Evolutionary conservation across 2,329 filamentous ascomycete species (phyloP).

Genomic region (Stemphylium beticola): DNA sequence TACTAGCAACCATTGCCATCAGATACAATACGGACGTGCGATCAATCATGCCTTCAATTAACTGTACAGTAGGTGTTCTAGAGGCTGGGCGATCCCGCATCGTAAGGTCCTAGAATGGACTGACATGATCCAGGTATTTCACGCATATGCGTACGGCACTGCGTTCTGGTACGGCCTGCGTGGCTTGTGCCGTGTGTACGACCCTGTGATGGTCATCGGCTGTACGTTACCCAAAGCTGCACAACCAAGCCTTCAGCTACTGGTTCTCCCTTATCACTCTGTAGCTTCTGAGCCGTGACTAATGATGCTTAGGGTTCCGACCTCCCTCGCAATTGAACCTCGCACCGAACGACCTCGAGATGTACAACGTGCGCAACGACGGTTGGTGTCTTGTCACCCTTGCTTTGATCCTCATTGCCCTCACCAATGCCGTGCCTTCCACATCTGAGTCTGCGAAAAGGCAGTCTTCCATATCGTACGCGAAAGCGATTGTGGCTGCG

Average conservation of each 20-base stretch:
- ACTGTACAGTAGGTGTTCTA: conserved; percentile 1
- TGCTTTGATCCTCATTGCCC: conserved; percentile 28
- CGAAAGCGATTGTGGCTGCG: conserved; percentile 29
- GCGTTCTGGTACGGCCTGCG: conserved; percentile 36
- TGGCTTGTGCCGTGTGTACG: conserved; percentile 31
- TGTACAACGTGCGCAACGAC: conserved; percentile 34
- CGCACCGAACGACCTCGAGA: conserved; percentile 30
- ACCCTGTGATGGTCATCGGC: conserved; percentile 33
- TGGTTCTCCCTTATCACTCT: no score
- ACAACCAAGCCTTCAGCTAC: no score
- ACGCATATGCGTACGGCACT: conserved; percentile 34
- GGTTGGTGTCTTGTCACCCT: conserved; percentile 38
- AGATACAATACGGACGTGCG: background rate
- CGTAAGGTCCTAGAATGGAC: background rate
- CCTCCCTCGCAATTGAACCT: conserved; percentile 32
- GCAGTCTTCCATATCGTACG: conserved; percentile 19
- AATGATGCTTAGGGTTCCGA: conserved; percentile 26
- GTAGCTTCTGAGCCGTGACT: background rate
- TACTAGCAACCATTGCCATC: no score
- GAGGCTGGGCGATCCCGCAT: no score
- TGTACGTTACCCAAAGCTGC: conserved; percentile 14
- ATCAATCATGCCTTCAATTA: conserved; percentile 9
- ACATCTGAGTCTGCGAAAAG: conserved; percentile 6
- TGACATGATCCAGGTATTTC: conserved; percentile 22
- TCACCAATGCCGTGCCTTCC: conserved; percentile 30